Evolutionary conservation across 1,284 basidiomycete species (phyloP).

Genomic region (Somion occarium): DNA sequence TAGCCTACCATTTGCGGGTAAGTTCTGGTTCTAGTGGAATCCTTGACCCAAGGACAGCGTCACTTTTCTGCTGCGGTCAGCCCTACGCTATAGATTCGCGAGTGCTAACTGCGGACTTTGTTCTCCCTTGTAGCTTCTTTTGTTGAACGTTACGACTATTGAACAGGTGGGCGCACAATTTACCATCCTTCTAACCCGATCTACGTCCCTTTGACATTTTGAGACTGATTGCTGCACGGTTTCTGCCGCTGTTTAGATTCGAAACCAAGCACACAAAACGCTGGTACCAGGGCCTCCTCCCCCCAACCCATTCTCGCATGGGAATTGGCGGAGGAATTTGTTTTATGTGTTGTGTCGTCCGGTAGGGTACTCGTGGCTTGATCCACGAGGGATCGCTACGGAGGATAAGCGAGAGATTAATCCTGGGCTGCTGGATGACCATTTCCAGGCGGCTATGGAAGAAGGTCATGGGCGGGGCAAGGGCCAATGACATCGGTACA

Average conservation of each 20-base stretch:
- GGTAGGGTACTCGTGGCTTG: slow-evolving; percentile 65
- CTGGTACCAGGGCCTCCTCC: slow-evolving; percentile 52
- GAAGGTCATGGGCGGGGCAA: slow-evolving; percentile 17
- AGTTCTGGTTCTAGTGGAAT: slow-evolving; percentile 24
- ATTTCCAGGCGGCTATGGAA: slow-evolving; percentile 21
- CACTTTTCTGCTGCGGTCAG: slow-evolving; percentile 1
- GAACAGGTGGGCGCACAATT: slow-evolving; percentile 68
- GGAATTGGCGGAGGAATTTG: slow-evolving; percentile 65
- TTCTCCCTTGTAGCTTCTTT: slow-evolving; percentile 49
- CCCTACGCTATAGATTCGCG: neutral
- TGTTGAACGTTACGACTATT: slow-evolving; percentile 87
- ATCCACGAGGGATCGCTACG: slow-evolving; percentile 48
- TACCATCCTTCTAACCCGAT: no score
- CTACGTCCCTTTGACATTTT: no score
- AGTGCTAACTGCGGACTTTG: slow-evolving; percentile 1
- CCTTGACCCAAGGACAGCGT: neutral
- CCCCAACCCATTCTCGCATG: slow-evolving; percentile 76
- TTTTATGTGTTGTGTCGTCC: slow-evolving; percentile 69
- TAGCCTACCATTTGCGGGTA: slow-evolving; percentile 82
- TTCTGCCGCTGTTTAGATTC: slow-evolving; percentile 42
- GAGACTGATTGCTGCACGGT: neutral
- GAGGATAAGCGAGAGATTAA: slow-evolving; percentile 68
- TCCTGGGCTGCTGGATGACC: slow-evolving; percentile 38
- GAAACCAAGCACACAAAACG: slow-evolving; percentile 73
- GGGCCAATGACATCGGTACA: slow-evolving; percentile 6